These are phyloP conservation scores for Cyberlindnera samutprakarnensis DNA, from an alignment of 805 yeast genomes.

Conservation along the genomic window DNA sequence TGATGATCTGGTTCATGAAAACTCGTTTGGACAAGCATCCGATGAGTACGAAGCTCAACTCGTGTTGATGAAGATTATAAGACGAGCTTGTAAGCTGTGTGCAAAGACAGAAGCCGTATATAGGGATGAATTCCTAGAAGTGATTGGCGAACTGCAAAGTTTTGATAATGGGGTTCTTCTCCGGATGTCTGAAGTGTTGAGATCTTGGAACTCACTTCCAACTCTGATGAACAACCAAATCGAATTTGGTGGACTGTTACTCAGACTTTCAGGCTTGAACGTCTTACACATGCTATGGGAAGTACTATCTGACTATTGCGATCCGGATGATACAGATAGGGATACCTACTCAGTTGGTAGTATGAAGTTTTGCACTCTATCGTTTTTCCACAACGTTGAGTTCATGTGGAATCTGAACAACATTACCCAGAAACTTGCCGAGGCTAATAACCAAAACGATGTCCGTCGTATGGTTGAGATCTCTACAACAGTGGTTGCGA, in stretches of 20 bases:
- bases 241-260: slow-evolving; percentile 4
- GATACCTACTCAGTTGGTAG: slow-evolving; percentile 10
- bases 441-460: slow-evolving; percentile 2
- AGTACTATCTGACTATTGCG: slow-evolving; percentile 9
- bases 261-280: slow-evolving; percentile 6
- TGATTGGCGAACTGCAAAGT: slow-evolving; percentile 12
- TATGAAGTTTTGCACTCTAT: slow-evolving; percentile 16
- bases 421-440: slow-evolving; percentile 2
- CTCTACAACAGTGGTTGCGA: slow-evolving; percentile 1
- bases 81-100: slow-evolving; percentile 6
- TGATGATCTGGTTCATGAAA: slow-evolving; percentile 9
- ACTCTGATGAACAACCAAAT: slow-evolving; percentile 2
- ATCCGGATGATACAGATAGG: slow-evolving; percentile 6
- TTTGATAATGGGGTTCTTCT: slow-evolving; percentile 8
- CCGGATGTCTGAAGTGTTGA: slow-evolving; percentile 8
- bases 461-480: slow-evolving; percentile 14
- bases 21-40: not conserved
- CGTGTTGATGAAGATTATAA: slow-evolving; percentile 5
- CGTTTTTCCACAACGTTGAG: slow-evolving; percentile 17
- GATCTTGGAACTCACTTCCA: slow-evolving; percentile 2
- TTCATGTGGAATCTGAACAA: slow-evolving; percentile 11
- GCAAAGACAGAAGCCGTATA: slow-evolving; percentile 1
- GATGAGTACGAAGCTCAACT: slow-evolving; percentile 1
- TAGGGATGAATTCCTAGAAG: slow-evolving; percentile 8
- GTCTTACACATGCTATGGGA: slow-evolving; percentile 15